Evolutionary conservation across 2,329 filamentous ascomycete genomes (phyloP).

Genomic region (Diplocarpon rosae): DNA sequence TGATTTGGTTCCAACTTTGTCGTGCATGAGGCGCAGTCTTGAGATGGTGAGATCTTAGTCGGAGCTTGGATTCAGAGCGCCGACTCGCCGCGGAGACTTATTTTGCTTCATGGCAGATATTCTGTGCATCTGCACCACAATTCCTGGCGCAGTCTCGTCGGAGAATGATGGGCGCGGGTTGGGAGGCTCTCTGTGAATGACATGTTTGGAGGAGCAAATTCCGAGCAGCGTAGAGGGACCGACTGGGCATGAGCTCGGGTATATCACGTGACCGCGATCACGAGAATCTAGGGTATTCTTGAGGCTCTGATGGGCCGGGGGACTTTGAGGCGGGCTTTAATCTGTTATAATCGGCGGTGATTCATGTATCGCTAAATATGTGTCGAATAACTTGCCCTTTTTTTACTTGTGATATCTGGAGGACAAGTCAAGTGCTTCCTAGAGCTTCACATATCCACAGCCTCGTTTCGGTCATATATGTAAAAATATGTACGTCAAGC

Average conservation of each 20-base stretch:
- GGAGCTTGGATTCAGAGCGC: constrained; percentile 1
- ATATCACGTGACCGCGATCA: background rate
- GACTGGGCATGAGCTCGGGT: background rate
- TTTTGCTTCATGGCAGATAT: background rate
- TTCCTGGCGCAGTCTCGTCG: background rate
- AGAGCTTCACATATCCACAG: no score
- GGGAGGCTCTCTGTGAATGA: background rate
- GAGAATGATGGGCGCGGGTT: background rate
- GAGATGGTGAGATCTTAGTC: constrained; percentile 3
- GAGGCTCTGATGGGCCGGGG: background rate
- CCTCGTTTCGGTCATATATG: no score
- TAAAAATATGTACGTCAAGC: no score
- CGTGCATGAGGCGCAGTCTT: constrained; percentile 5
- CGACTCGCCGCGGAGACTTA: background rate
- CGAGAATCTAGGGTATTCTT: background rate
- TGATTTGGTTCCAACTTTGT: background rate
- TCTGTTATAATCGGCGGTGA: background rate
- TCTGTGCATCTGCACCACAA: background rate
- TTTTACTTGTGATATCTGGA: no score
- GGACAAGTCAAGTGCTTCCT: no score
- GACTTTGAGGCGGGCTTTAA: background rate
- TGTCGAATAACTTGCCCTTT: no score
- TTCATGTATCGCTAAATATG: no score
- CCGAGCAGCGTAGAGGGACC: background rate
- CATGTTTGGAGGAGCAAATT: background rate